Conservation (phyloP, 176 grass and related monocot genomes). For the Neostapfia colusana region DNA sequence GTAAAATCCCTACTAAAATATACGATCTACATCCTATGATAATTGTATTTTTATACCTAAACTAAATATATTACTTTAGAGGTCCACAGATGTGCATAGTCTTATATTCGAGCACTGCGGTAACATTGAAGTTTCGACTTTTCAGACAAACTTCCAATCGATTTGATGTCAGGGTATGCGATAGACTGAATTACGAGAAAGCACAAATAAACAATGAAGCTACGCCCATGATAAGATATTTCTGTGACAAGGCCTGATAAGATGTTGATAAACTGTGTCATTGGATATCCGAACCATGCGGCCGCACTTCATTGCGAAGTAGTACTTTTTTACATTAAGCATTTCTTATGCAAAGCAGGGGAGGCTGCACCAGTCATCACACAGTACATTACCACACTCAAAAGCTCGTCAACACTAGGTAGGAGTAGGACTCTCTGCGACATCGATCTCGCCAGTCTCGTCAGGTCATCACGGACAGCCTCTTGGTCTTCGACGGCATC, state of each 20-base stretch:
- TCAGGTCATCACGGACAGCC: not conserved
- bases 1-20: no score
- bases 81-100: no score
- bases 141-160: not conserved
- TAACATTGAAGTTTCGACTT: not conserved
- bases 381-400: not conserved
- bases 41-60: no score
- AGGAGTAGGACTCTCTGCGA: not conserved
- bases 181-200: not conserved
- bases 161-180: not conserved
- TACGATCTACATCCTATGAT: no score
- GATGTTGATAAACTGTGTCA: not conserved
- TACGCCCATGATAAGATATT: not conserved
- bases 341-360: not conserved
- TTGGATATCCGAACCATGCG: not conserved
- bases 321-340: slow-evolving; percentile 16
- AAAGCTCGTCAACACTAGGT: not conserved
- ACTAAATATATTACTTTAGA: no score
- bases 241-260: not conserved
- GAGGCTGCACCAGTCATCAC: not conserved
- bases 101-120: no score
- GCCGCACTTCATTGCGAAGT: slow-evolving; percentile 24
- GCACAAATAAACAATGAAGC: not conserved
- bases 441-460: not conserved
- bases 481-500: not conserved